Evolutionary conservation across 805 yeast species (phyloP).

Genomic region (Cyberlindnera japonica): DNA sequence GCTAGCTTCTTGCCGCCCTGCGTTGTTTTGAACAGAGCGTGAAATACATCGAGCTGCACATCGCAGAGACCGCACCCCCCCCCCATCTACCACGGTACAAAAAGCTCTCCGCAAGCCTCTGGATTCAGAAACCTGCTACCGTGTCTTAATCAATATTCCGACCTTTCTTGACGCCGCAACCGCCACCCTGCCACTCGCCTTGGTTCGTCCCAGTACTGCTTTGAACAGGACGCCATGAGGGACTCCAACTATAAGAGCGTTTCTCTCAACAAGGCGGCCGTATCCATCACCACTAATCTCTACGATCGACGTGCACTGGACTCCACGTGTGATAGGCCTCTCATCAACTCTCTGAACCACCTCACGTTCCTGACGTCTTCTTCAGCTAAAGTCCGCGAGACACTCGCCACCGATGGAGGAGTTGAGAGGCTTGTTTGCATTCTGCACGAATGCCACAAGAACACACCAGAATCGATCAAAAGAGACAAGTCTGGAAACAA

Average conservation of each 20-base stretch:
- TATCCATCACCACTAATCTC: conserved; percentile 80
- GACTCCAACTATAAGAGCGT: conserved; percentile 83
- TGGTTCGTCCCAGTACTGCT: too few species aligned
- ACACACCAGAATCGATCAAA: neutral
- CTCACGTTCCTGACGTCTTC: conserved; percentile 83
- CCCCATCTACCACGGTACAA: neutral
- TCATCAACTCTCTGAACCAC: conserved; percentile 88
- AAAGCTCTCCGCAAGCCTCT: neutral
- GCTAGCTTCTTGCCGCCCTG: neutral
- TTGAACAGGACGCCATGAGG: conserved; percentile 51
- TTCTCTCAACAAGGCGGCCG: conserved; percentile 83
- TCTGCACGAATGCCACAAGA: conserved; percentile 61
- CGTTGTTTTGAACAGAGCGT: neutral
- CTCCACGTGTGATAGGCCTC: conserved; percentile 82
- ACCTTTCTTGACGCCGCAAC: neutral
- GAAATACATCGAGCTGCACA: too few species aligned
- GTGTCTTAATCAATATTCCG: neutral
- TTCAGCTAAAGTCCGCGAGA: conserved; percentile 85
- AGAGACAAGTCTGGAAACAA: conserved; percentile 16
- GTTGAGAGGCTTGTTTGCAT: conserved; percentile 83
- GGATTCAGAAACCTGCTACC: too few species aligned
- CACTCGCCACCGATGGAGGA: conserved; percentile 87
- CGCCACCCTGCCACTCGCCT: too few species aligned
- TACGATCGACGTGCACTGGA: conserved; percentile 93
- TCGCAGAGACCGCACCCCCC: neutral